Base-by-base conservation (phyloP, 495 filamentous ascomycete species). In the Tuber aestivum region DNA sequence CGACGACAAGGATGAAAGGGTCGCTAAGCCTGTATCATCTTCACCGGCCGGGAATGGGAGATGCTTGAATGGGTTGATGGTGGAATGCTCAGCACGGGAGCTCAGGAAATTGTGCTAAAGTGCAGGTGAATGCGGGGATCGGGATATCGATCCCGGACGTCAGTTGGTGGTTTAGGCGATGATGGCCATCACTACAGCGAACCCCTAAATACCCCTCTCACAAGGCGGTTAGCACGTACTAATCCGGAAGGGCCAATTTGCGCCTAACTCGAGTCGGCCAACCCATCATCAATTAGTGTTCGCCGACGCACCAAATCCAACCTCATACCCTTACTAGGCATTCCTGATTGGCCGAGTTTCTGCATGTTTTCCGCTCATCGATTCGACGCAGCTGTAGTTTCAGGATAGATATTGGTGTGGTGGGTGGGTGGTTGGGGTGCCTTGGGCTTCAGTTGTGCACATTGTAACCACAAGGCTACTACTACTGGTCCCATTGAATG, bases 301-400 rank as follows among this genome's bases (percentile, higher is more conserved):
- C 56, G 56, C 56, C 56, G 56, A 65, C 56, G 56, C 56, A 65
- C 56, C 3, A 61, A 23, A 61, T 65, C 27, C 27, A 35, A 65
- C 56, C 56, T 35, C 14, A 9, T n/a, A n/a, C 10, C 50, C 27
- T 61, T 21, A n/a, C 20, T 50, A 2, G 45, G 45, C 0, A 56
- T 27, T n/a, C 12, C 56, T 65, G 56, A 65, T 20, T 65, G 32
- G 56, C 56, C 2, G 56, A 0, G 27, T 35, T 35, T 35, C 56
- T 65, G 56, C 56, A 65, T 7, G 56, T 32, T 65, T 65, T 65
- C 56, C 56, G 56, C 56, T 65, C 56, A 65, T 65, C 56, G 14
- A 65, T 65, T 65, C 56, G 27, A 35, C 20, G 27, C 56, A 65
- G 56, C 56, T 35, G 27, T 18, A 14, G 56, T 65, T 35, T 65